These are phyloP conservation scores for Sclerotinia subarctica DNA, from an alignment of 2,329 filamentous ascomycete species.

Conservation along the genomic window DNA sequence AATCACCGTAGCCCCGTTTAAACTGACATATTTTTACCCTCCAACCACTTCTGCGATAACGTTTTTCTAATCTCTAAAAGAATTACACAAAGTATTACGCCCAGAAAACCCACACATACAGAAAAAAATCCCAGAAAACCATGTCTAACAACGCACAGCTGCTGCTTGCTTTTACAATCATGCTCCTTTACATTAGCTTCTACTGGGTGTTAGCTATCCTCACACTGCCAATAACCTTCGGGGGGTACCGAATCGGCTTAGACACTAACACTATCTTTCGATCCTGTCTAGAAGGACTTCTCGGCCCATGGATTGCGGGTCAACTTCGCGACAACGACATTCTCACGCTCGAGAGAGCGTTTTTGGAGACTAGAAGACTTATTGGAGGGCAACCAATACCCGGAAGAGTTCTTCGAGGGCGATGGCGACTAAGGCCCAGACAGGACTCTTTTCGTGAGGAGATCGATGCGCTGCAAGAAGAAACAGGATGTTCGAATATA, in stretches of 20 bases:
- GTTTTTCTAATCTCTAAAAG: background rate
- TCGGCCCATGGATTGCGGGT: no score
- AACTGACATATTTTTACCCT: background rate
- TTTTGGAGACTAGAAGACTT: background rate
- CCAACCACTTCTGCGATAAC: background rate
- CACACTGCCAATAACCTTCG: background rate
- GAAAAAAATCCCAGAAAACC: background rate
- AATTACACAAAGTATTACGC: background rate
- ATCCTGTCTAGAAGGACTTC: rapidly evolving
- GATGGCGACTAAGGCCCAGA: no score
- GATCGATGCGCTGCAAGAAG: no score
- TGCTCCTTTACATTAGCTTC: background rate
- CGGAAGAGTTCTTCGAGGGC: no score
- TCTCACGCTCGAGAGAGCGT: background rate
- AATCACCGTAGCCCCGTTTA: rapidly evolving
- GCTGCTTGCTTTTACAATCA: rapidly evolving
- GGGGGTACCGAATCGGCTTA: rapidly evolving
- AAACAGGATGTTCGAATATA: background rate
- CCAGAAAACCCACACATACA: background rate
- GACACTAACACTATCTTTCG: background rate
- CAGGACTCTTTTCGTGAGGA: background rate
- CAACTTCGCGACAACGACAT: background rate
- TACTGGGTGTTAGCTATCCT: background rate
- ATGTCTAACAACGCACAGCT: background rate
- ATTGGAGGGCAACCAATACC: background rate